Conservation (phyloP, 805 yeast genomes). For the Sungouiozyma ichnusensis region DNA sequence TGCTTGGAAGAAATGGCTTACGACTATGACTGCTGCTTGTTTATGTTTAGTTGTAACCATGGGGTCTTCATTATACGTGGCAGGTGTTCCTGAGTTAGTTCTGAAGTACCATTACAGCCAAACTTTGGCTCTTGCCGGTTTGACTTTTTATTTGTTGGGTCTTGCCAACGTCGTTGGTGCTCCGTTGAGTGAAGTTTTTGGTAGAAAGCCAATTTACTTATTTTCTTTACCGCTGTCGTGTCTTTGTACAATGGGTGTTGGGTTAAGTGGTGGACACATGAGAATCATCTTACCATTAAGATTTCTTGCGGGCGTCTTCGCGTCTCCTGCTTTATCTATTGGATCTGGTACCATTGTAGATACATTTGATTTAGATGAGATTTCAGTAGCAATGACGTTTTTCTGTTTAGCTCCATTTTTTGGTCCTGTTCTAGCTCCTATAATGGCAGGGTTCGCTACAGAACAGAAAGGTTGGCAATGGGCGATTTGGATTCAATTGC, state of each 20-base stretch:
- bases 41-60: conserved; percentile 61
- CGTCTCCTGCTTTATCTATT: conserved; percentile 74
- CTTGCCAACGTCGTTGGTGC: conserved; percentile 64
- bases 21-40: conserved; percentile 54
- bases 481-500: conserved; percentile 61
- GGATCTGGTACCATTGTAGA: conserved; percentile 81
- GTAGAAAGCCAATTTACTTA: conserved; percentile 53
- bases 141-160: conserved; percentile 63
- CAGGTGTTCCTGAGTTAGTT: conserved; percentile 49
- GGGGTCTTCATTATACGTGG: conserved; percentile 64
- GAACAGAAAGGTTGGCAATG: conserved; percentile 55
- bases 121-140: conserved; percentile 55
- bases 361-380: conserved; percentile 55
- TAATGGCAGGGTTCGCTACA: conserved; percentile 63
- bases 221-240: conserved; percentile 53
- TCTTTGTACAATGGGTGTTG: conserved; percentile 68
- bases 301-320: conserved; percentile 63
- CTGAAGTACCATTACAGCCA: conserved; percentile 41
- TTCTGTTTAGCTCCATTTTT: conserved; percentile 71
- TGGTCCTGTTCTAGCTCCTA: conserved; percentile 73
- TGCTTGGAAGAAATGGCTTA: conserved; percentile 47
- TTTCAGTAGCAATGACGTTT: conserved; percentile 66
- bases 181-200: conserved; percentile 60
- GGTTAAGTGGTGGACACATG: conserved; percentile 47
- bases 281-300: conserved; percentile 54